Conservation (phyloP, 1,284 basidiomycete genomes). For the Prillingera fragicola region DNA sequence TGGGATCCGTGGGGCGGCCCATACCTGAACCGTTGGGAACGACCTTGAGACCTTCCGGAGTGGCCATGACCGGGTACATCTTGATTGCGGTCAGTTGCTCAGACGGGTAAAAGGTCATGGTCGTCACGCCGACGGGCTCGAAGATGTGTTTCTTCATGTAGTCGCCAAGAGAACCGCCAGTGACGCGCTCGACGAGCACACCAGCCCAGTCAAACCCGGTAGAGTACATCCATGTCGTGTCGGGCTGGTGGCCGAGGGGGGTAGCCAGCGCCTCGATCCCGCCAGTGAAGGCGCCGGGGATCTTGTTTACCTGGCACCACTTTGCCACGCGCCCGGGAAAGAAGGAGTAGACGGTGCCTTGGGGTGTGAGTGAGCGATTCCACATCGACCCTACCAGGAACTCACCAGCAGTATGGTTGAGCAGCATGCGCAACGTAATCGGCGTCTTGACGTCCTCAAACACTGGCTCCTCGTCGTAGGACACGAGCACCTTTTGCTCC, state of each 20-base stretch:
- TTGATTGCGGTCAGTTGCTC: slow-evolving; percentile 15
- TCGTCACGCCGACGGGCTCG: slow-evolving; percentile 27
- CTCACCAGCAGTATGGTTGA: slow-evolving; percentile 12
- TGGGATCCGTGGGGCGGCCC: slow-evolving; percentile 1
- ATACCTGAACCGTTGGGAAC: neutral
- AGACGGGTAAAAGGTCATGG: slow-evolving; percentile 31
- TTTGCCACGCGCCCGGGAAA: no score
- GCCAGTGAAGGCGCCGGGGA: slow-evolving; percentile 13
- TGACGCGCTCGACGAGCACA: neutral
- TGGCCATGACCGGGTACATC: slow-evolving; percentile 14
- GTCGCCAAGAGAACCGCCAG: neutral
- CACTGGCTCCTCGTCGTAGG: neutral
- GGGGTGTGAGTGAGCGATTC: no score
- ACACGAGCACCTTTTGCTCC: slow-evolving; percentile 11
- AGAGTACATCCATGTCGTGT: neutral
- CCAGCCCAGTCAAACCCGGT: slow-evolving; percentile 3
- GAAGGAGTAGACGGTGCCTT: no score
- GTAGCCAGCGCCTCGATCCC: slow-evolving; percentile 11
- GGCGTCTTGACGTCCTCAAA: neutral
- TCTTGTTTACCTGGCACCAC: no score
- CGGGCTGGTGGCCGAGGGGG: slow-evolving; percentile 5
- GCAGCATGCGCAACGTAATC: slow-evolving; percentile 11
- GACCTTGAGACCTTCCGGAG: slow-evolving; percentile 9
- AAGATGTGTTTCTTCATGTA: slow-evolving; percentile 28
- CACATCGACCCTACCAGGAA: no score